These are phyloP conservation scores for Ascochyta viciae-villosae DNA, from an alignment of 2,329 filamentous ascomycete species.

Conservation along the genomic window DNA sequence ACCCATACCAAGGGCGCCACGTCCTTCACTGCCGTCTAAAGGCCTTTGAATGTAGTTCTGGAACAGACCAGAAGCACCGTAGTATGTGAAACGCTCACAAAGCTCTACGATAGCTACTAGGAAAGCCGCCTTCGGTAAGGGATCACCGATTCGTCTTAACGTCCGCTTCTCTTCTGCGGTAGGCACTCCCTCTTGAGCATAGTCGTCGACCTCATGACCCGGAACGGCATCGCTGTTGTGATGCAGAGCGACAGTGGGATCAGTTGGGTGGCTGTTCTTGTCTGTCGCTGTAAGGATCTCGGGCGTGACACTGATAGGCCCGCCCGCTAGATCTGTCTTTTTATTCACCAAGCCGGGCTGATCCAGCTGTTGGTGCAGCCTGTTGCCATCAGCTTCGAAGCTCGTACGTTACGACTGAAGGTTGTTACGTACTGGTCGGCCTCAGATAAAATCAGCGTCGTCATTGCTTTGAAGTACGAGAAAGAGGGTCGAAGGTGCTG, in stretches of 20 bases:
- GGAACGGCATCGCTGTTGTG: not conserved
- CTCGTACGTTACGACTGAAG: not conserved
- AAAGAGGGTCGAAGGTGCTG: not conserved
- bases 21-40: conserved; percentile 48
- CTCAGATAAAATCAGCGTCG: not conserved
- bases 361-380: not conserved
- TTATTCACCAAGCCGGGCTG: not conserved
- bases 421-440: not conserved
- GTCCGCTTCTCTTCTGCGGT: conserved; percentile 53
- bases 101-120: conserved; percentile 58
- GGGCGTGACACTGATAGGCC: not conserved
- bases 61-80: conserved; percentile 56
- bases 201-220: conserved; percentile 31
- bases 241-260: not conserved
- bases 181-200: conserved; percentile 47
- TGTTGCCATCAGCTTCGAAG: not conserved
- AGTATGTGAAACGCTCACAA: conserved; percentile 59
- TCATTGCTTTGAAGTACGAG: not conserved
- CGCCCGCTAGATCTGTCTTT: not conserved
- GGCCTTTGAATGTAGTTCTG: conserved; percentile 59
- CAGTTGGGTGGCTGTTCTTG: not conserved
- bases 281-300: not conserved
- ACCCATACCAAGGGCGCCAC: conserved; percentile 53
- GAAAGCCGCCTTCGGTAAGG: conserved; percentile 55
- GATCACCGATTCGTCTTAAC: conserved; percentile 55